These are phyloP conservation scores for Auriculariales sp. DNA, from an alignment of 768 basidiomycete species.

Conservation along the genomic window DNA sequence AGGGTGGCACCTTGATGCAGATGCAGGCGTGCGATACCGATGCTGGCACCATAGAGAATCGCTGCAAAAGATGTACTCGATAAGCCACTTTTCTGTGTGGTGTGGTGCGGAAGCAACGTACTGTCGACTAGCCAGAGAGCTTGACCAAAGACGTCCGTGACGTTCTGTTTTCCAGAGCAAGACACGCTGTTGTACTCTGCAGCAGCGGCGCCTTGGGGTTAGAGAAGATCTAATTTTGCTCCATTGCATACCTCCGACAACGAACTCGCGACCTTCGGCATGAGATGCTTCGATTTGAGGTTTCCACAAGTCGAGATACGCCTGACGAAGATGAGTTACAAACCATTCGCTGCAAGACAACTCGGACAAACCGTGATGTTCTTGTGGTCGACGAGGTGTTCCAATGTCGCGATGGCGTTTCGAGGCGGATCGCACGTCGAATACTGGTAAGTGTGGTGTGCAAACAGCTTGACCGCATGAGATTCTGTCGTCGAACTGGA, in stretches of 20 bases:
- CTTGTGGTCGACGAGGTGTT: constrained; percentile 18
- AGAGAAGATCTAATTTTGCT: too few species aligned
- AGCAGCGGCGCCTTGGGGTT: too few species aligned
- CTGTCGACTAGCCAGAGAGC: constrained; percentile 19
- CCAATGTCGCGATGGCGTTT: constrained; percentile 16
- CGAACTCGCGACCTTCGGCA: constrained; percentile 1
- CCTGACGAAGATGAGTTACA: constrained; percentile 6
- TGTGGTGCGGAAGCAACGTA: constrained; percentile 5
- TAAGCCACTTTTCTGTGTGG: not conserved
- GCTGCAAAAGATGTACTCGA: constrained; percentile 6
- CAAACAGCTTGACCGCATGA: constrained; percentile 13
- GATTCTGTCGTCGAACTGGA: not conserved
- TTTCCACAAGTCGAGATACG: constrained; percentile 19
- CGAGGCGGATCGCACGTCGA: constrained; percentile 19
- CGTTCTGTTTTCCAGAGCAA: constrained; percentile 21
- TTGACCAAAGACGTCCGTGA: constrained; percentile 21
- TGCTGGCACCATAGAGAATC: constrained; percentile 14
- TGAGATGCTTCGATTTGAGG: constrained; percentile 17
- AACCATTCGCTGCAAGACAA: not conserved
- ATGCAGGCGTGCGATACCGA: constrained; percentile 19
- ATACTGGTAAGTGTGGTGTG: constrained; percentile 20
- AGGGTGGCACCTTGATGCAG: constrained; percentile 21
- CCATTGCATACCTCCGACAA: too few species aligned
- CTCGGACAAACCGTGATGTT: constrained; percentile 18
- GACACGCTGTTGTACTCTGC: constrained; percentile 15